A percentile compares a stretch with the other conserved stretches of the same genome.
Conservation (phyloP, 768 basidiomycete species). For the Tricholoma furcatifolium region DNA sequence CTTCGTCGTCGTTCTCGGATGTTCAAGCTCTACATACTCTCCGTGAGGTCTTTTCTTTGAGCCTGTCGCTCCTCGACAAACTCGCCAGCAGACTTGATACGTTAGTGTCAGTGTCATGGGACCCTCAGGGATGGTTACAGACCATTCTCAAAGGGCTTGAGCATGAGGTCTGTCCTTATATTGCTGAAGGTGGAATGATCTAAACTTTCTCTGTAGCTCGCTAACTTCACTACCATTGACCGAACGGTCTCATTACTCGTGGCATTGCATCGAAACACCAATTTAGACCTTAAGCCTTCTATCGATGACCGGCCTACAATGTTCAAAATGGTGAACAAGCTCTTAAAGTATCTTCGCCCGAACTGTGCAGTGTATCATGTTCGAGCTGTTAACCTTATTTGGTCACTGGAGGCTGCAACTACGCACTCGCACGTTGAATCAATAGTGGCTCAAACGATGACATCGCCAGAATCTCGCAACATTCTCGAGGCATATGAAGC, state of each 20-base stretch:
- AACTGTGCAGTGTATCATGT: conserved; percentile 72
- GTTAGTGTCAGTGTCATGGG: conserved; percentile 49
- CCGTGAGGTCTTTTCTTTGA: conserved; percentile 52
- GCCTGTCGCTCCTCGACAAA: conserved; percentile 49
- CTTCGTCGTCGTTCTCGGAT: conserved; percentile 29
- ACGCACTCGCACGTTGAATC: conserved; percentile 69
- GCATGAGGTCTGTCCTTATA: conserved; percentile 44
- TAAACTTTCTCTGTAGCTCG: conserved; percentile 34
- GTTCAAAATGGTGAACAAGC: conserved; percentile 60
- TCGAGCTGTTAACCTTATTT: conserved; percentile 78
- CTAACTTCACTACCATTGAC: conserved; percentile 70
- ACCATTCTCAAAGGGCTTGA: conserved; percentile 52
- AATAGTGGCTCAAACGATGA: conserved; percentile 72
- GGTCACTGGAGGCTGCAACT: conserved; percentile 67
- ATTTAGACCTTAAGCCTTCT: conserved; percentile 49
- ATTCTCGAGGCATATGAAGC: conserved; percentile 71
- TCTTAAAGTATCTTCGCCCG: conserved; percentile 72
- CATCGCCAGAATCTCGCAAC: conserved; percentile 45
- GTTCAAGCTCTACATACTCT: conserved; percentile 31
- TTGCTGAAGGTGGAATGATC: conserved; percentile 7
- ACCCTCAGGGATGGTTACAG: conserved; percentile 63
- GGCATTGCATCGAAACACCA: conserved; percentile 48
- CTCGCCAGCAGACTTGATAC: conserved; percentile 46
- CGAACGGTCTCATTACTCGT: conserved; percentile 56
- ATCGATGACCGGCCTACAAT: conserved; percentile 59